Base-by-base conservation (phyloP, 495 filamentous ascomycete species). In the Peziza echinospora region DNA sequence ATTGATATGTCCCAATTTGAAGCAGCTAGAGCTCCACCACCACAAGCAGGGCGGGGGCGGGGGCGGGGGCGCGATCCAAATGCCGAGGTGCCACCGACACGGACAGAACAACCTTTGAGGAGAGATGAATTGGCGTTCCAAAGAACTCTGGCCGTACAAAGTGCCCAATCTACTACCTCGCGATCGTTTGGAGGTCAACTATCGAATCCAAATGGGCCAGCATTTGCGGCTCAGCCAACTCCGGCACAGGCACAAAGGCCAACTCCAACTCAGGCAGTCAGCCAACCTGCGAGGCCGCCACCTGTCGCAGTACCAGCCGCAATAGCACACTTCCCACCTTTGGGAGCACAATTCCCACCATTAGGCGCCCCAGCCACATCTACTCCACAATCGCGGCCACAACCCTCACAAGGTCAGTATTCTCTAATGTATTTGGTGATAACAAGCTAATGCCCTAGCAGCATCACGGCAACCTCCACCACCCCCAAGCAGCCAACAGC, bases 121-220 rank as follows among this genome's bases (percentile, higher is more conserved):
- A 65, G 89, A 63, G 89, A 86, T 52, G 82, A 97, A 60, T 64
- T 93, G 23, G 91, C 91, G 25, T 93, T 85, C 57, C 86, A 94
- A 54, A 70, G 91, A 39, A 84, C 92, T 50, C 77, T 92, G 72
- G 87, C 84, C 3, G 80, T 97, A 34, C 84, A 86, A 51, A 84
- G 74, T 49, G 75, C 82, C 1, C 87, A 89, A 57, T 79, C 83
- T 0, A 72, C 78, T 5, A 70, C 82, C 2, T 73, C 71, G 8
- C 71, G 83, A 22, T 84, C 74, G 10, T 93, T 93, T 62, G 83
- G 85, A 19, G 82, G 82, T 2, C 77, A 82, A 58, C 67, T 92
- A 41, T 78, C 76, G 13, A 64, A 71, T 45, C 63, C 66, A 3
- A 37, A 37, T 17, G 30, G 30, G 23, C 55, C 62, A 47, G 56